These are phyloP conservation scores for Claviceps sp. DNA, from an alignment of 2,329 filamentous ascomycete species.

Conservation along the genomic window DNA sequence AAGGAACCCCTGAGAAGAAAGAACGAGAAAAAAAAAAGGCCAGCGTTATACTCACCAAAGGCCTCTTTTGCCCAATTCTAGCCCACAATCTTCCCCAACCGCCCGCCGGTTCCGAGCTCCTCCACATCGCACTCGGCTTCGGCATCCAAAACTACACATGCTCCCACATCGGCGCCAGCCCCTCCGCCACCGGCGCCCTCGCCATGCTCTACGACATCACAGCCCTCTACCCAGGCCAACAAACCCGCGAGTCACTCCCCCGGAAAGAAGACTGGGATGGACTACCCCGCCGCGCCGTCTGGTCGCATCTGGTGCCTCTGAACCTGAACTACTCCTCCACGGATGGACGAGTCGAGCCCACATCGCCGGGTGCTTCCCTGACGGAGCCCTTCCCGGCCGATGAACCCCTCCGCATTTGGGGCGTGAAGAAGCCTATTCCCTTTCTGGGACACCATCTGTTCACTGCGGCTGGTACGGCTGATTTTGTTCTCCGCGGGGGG, in stretches of 20 bases:
- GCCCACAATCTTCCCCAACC: constrained; percentile 31
- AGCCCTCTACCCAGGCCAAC: constrained; percentile 31
- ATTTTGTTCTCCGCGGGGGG: constrained; percentile 39
- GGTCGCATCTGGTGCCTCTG: constrained; percentile 31
- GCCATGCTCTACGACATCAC: constrained; percentile 48
- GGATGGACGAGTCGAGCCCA: constrained; percentile 15
- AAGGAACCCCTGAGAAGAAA: not conserved
- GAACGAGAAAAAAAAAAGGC: not conserved
- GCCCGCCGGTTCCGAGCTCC: constrained; percentile 26
- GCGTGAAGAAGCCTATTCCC: constrained; percentile 20
- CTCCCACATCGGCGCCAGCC: constrained; percentile 19
- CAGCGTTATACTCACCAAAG: no score
- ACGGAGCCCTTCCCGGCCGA: constrained; percentile 30
- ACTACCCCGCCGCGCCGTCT: constrained; percentile 28
- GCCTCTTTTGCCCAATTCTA: constrained; percentile 7
- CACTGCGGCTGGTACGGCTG: constrained; percentile 37
- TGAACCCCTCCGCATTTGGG: constrained; percentile 23
- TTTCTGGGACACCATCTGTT: constrained; percentile 58
- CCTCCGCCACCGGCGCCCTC: constrained; percentile 37
- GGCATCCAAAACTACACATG: constrained; percentile 61
- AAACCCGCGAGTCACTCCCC: constrained; percentile 23
- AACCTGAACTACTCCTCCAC: constrained; percentile 24
- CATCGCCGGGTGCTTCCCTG: constrained; percentile 27
- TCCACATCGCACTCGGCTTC: constrained; percentile 46
- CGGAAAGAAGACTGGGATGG: constrained; percentile 21